A percentile compares a stretch with the other conserved stretches of the same genome.
Conservation (phyloP, 1,284 basidiomycete genomes). For the Tylopilus sp. region DNA sequence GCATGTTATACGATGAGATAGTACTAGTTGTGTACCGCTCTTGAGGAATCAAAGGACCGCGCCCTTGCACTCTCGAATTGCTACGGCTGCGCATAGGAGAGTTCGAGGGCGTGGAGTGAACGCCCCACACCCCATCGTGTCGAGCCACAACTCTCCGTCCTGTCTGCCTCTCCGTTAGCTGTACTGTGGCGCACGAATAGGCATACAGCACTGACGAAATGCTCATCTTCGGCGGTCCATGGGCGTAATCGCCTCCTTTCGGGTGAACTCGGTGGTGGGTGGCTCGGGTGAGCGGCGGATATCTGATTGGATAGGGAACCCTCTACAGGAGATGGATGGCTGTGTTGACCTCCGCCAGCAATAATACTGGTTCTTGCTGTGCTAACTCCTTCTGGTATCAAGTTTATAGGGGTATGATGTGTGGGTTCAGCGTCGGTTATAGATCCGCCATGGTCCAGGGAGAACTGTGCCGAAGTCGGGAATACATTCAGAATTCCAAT, state of each 20-base stretch:
- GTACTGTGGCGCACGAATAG: constrained; percentile 1
- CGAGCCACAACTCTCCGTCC: constrained; percentile 21
- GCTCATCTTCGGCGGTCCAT: constrained; percentile 12
- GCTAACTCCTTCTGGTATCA: background rate
- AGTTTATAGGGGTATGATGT: background rate
- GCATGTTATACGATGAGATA: constrained; percentile 3
- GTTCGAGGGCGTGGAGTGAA: constrained; percentile 9
- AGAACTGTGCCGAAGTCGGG: background rate
- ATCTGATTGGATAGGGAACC: constrained; percentile 5
- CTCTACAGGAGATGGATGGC: constrained; percentile 22
- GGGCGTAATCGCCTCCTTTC: constrained; percentile 18
- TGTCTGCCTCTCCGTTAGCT: constrained; percentile 23
- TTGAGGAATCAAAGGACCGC: constrained; percentile 25
- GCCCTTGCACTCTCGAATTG: constrained; percentile 6
- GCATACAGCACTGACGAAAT: constrained; percentile 18
- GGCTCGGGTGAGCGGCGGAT: constrained; percentile 11
- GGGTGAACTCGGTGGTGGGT: constrained; percentile 17
- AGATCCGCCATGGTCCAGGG: background rate
- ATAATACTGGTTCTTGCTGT: constrained; percentile 1
- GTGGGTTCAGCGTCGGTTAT: background rate
- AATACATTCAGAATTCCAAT: background rate
- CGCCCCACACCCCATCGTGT: constrained; percentile 3
- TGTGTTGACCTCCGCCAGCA: constrained; percentile 6
- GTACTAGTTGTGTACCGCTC: constrained; percentile 19
- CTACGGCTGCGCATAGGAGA: constrained; percentile 6